These are phyloP conservation scores for Myriosclerotinia scirpicola DNA, from an alignment of 2,329 filamentous ascomycete species.

Conservation along the genomic window DNA sequence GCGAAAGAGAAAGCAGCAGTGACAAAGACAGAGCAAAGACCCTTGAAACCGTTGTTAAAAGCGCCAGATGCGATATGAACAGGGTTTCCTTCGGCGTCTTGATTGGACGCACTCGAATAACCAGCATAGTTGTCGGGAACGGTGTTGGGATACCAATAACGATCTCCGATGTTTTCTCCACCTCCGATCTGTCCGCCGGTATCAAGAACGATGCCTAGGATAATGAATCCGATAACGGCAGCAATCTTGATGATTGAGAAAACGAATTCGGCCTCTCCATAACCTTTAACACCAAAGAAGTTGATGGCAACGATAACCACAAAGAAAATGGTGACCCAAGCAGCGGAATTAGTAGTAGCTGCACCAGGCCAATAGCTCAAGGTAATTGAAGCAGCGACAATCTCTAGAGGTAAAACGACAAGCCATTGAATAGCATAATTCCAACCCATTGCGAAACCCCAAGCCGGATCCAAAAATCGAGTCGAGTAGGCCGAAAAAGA, in stretches of 20 bases:
- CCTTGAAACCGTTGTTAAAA: conserved; percentile 52
- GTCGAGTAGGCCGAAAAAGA: conserved; percentile 94
- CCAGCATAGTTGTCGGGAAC: conserved; percentile 44
- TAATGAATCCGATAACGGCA: conserved; percentile 63
- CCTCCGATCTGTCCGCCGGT: conserved; percentile 49
- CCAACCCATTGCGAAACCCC: conserved; percentile 95
- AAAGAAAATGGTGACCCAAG: conserved; percentile 83
- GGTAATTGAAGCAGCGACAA: conserved; percentile 81
- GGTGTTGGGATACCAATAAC: conserved; percentile 57
- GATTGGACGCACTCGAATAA: conserved; percentile 38
- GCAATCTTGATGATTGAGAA: conserved; percentile 82
- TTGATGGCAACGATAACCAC: conserved; percentile 76
- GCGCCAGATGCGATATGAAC: conserved; percentile 34
- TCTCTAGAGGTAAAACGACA: conserved; percentile 76
- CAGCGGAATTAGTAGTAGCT: conserved; percentile 51
- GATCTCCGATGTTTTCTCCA: conserved; percentile 61
- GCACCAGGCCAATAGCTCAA: conserved; percentile 69
- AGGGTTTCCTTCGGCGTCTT: conserved; percentile 16
- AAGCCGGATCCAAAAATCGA: conserved; percentile 86
- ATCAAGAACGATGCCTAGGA: conserved; percentile 61
- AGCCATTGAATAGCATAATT: conserved; percentile 84
- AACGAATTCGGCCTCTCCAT: conserved; percentile 85
- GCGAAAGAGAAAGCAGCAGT: conserved; percentile 53
- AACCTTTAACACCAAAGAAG: conserved; percentile 81
- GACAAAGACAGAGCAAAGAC: conserved; percentile 53